These are phyloP conservation scores for Mallotus nudiflorus DNA, from an alignment of 345 rosid genomes.

Conservation along the genomic window DNA sequence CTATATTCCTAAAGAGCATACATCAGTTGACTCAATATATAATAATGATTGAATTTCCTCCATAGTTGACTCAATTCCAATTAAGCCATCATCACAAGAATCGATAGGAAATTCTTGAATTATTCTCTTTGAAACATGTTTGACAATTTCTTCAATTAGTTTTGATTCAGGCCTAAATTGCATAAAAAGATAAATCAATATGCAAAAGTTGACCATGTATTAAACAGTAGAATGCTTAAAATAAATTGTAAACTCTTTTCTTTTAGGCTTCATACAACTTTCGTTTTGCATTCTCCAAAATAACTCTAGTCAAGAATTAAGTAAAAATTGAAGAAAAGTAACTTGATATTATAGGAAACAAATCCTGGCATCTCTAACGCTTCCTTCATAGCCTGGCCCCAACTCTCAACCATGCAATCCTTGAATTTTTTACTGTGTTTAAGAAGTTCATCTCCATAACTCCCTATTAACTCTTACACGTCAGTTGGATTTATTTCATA, in stretches of 20 bases:
- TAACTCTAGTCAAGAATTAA: too few species aligned
- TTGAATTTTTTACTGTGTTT: background rate
- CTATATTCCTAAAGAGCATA: conserved; percentile 6
- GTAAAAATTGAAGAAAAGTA: too few species aligned
- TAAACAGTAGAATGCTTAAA: background rate
- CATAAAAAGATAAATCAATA: too few species aligned
- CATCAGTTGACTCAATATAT: background rate
- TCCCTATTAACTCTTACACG: background rate
- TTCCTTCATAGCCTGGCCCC: conserved; percentile 3
- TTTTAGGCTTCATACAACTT: too few species aligned
- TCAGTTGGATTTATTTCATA: background rate
- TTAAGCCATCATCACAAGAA: background rate
- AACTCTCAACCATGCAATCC: background rate
- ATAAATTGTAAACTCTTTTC: too few species aligned
- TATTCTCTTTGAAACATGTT: background rate
- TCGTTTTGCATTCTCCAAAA: too few species aligned
- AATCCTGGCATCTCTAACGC: background rate
- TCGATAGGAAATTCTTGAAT: background rate
- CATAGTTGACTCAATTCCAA: conserved; percentile 3
- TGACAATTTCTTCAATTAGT: background rate
- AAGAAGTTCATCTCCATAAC: background rate
- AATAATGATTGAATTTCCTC: background rate
- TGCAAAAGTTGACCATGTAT: background rate
- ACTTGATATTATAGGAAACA: background rate
- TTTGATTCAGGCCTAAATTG: conserved; percentile 4